Percentiles rank a stretch among this genome's conserved stretches.
phyloP scores from a whole-genome alignment of 306 rosid species.

The Citrullus amarus region DNA sequence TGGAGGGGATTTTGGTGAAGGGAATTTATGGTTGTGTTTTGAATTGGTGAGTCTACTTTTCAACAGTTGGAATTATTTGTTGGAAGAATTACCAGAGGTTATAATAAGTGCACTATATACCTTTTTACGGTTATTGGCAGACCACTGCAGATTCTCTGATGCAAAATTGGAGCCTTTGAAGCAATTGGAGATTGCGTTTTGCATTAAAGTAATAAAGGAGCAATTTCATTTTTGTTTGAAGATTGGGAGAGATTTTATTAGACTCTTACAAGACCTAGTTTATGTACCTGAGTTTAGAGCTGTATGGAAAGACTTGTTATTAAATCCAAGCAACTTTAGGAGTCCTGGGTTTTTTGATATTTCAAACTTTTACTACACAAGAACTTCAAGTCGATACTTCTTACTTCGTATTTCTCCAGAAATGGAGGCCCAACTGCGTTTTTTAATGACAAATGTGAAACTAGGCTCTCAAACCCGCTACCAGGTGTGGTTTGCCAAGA shows the following conservation, averaged over 20 bases:
- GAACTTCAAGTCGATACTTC: conserved; percentile 41
- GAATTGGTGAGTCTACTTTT: conserved; percentile 36
- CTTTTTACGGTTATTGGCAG: conserved; percentile 57
- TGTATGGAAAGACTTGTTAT: conserved; percentile 47
- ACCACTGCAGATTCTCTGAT: conserved; percentile 30
- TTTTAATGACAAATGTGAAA: conserved; percentile 61
- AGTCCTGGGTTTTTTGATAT: conserved; percentile 35
- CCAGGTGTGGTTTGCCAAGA: conserved; percentile 59
- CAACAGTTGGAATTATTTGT: conserved; percentile 31
- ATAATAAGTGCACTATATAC: conserved; percentile 45
- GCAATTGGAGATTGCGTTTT: conserved; percentile 47
- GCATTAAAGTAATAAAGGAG: conserved; percentile 50
- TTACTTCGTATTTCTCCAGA: conserved; percentile 65
- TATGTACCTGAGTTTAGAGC: conserved; percentile 49
- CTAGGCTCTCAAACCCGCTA: conserved; percentile 59
- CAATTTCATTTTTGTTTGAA: conserved; percentile 53
- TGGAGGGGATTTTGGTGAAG: conserved; percentile 49
- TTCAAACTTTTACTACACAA: conserved; percentile 39
- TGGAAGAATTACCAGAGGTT: conserved; percentile 44
- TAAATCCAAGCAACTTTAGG: conserved; percentile 31
- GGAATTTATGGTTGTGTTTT: conserved; percentile 52
- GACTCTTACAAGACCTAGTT: conserved; percentile 59
- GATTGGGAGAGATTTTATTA: conserved; percentile 70
- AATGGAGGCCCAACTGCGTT: conserved; percentile 57
- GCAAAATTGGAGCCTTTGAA: conserved; percentile 37